Evolutionary conservation across 179 eudicot genomes (phyloP).

Genomic region (Beta lomatogona): DNA sequence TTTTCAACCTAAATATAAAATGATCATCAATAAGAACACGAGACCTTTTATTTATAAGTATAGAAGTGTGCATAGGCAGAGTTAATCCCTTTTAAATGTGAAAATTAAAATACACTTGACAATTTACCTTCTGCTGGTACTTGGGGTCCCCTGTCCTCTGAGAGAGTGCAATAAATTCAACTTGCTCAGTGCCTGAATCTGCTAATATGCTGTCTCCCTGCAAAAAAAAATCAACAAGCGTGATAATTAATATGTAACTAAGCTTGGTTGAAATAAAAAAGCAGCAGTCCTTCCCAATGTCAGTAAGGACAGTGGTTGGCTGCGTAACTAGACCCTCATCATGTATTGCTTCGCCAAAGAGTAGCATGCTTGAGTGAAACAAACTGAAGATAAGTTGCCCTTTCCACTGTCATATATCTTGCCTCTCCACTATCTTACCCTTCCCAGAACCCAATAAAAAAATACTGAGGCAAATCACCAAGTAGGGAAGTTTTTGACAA

Average conservation of each 20-base stretch:
- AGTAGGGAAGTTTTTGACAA: neutral
- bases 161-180: conserved; percentile 98
- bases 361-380: neutral
- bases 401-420: too few relatives aligned
- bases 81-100: neutral
- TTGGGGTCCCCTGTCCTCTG: conserved; percentile 97
- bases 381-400: neutral
- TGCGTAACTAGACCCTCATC: neutral
- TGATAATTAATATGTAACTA: neutral
- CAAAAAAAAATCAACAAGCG: conserved; percentile 1
- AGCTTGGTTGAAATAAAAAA: neutral
- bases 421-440: neutral
- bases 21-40: neutral
- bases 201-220: conserved; percentile 96
- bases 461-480: neutral
- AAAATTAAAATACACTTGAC: neutral
- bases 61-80: neutral
- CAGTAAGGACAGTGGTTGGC: neutral
- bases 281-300: neutral
- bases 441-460: neutral
- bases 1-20: conserved; percentile 64
- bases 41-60: neutral
- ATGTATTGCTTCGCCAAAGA: neutral
- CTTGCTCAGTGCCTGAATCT: conserved; percentile 98
- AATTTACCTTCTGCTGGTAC: conserved; percentile 87